Evolutionary conservation across 2,329 filamentous ascomycete genomes (phyloP).

Genomic region (Sporothrix globosa): DNA sequence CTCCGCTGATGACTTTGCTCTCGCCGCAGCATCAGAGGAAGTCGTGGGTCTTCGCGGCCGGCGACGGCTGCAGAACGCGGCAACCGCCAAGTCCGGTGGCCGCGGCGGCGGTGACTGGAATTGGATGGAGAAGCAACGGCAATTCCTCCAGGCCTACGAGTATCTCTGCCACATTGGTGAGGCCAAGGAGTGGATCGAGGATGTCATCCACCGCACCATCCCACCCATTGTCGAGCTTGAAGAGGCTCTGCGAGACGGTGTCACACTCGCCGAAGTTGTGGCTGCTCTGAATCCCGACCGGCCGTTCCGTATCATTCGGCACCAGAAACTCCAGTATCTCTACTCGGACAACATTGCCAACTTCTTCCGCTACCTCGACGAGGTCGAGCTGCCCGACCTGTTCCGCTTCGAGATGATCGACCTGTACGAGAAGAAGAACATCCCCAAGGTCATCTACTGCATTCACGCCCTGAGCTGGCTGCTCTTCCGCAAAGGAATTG

Average conservation of each 20-base stretch:
- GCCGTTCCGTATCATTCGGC: slow-evolving; percentile 78
- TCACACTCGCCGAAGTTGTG: slow-evolving; percentile 92
- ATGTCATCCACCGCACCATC: slow-evolving; percentile 80
- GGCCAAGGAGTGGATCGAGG: slow-evolving; percentile 98
- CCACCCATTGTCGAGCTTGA: slow-evolving; percentile 93
- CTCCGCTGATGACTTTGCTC: slow-evolving; percentile 76
- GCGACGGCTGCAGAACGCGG: slow-evolving; percentile 71
- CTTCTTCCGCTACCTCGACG: slow-evolving; percentile 91
- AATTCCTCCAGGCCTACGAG: slow-evolving; percentile 95
- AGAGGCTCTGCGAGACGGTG: slow-evolving; percentile 87
- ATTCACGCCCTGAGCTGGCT: slow-evolving; percentile 97
- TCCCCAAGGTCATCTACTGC: slow-evolving; percentile 98
- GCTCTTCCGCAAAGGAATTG: slow-evolving; percentile 91
- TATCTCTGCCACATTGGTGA: slow-evolving; percentile 99
- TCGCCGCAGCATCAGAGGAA: slow-evolving; percentile 77
- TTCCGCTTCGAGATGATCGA: slow-evolving; percentile 98
- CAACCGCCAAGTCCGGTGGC: slow-evolving; percentile 51
- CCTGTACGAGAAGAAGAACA: slow-evolving; percentile 99
- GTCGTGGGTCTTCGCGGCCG: slow-evolving; percentile 86
- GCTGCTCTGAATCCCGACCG: slow-evolving; percentile 81
- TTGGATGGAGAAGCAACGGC: slow-evolving; percentile 99
- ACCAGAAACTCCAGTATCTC: slow-evolving; percentile 83
- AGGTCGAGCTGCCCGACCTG: slow-evolving; percentile 88
- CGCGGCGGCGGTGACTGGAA: slow-evolving; percentile 81
- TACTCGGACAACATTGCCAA: slow-evolving; percentile 98